phyloP scores from a whole-genome alignment of 352 stramenopile genomes.

The Pythium sukuiense region DNA sequence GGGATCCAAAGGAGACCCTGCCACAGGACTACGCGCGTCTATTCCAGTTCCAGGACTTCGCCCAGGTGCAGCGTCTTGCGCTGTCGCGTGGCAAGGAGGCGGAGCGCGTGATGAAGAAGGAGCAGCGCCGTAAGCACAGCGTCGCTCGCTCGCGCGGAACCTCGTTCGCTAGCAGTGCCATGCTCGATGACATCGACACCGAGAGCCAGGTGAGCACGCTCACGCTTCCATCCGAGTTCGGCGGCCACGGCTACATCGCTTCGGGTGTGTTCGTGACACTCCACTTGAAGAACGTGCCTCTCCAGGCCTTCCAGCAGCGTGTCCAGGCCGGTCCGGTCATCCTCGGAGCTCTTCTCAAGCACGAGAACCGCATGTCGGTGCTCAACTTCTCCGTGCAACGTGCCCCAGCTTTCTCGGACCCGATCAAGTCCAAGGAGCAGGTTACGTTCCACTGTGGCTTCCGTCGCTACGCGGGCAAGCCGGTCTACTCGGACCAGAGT shows the following conservation, averaged over 20 bases:
- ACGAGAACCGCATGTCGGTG: slow-evolving; percentile 98
- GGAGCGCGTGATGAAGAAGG: slow-evolving; percentile 67
- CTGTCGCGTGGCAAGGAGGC: slow-evolving; percentile 79
- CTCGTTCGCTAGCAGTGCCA: slow-evolving; percentile 53
- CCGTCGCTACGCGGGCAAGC: slow-evolving; percentile 90
- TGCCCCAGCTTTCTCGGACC: slow-evolving; percentile 67
- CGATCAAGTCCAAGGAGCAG: slow-evolving; percentile 96
- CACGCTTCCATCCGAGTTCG: slow-evolving; percentile 57
- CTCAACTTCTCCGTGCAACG: slow-evolving; percentile 96
- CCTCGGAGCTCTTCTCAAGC: slow-evolving; percentile 89
- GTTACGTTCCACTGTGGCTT: slow-evolving; percentile 97
- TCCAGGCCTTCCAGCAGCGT: slow-evolving; percentile 52
- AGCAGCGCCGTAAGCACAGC: slow-evolving; percentile 58
- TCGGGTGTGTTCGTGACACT: slow-evolving; percentile 93
- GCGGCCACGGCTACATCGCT: slow-evolving; percentile 86
- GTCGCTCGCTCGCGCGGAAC: slow-evolving; percentile 50
- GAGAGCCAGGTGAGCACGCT: slow-evolving; percentile 27
- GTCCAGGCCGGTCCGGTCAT: slow-evolving; percentile 64
- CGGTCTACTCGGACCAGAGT: slow-evolving; percentile 97
- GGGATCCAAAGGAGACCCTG: slow-evolving; percentile 98
- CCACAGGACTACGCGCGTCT: slow-evolving; percentile 96
- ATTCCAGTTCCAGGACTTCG: slow-evolving; percentile 97
- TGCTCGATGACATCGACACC: slow-evolving; percentile 78
- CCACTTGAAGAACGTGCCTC: slow-evolving; percentile 70
- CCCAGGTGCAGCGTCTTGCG: slow-evolving; percentile 92